phyloP scores from a whole-genome alignment of 371 early-diverging fungal species.

The Apophysomyces variabilis region DNA sequence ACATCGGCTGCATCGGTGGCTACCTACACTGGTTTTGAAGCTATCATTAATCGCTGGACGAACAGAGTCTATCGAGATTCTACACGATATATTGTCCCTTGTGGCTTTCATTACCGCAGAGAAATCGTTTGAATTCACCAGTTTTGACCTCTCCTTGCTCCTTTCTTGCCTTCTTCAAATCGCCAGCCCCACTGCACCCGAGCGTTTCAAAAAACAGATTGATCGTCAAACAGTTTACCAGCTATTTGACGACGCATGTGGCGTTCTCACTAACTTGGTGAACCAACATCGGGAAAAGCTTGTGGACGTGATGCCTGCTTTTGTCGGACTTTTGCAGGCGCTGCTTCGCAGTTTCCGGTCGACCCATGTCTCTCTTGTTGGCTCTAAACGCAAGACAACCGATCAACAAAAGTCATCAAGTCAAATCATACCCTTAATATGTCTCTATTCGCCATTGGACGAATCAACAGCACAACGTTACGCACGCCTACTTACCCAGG shows the following conservation, averaged over 20 bases:
- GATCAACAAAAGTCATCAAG: constrained; percentile 7
- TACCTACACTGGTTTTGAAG: constrained; percentile 43
- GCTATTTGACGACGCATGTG: constrained; percentile 49
- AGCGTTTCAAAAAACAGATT: constrained; percentile 27
- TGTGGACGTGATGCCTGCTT: constrained; percentile 51
- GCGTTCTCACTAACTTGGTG: constrained; percentile 47
- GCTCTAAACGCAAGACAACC: constrained; percentile 22
- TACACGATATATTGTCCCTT: constrained; percentile 40
- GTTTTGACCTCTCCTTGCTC: constrained; percentile 35
- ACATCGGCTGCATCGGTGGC: constrained; percentile 38
- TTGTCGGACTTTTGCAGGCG: constrained; percentile 52
- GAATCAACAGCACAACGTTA: constrained; percentile 12
- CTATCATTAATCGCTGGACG: constrained; percentile 42
- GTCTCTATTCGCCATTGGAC: constrained; percentile 17
- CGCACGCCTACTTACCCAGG: constrained; percentile 5
- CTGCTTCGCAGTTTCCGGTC: constrained; percentile 64
- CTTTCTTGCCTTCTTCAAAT: constrained; percentile 41
- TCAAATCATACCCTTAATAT: constrained; percentile 16
- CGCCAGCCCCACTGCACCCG: constrained; percentile 31
- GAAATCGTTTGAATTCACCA: constrained; percentile 24
- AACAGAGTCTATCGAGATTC: constrained; percentile 38
- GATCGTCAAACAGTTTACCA: constrained; percentile 26
- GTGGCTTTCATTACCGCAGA: constrained; percentile 44
- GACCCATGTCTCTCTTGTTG: constrained; percentile 54
- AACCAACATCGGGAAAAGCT: constrained; percentile 53